These are phyloP conservation scores for Bromus sterilis DNA, from an alignment of 176 grass and related monocot species.

Conservation along the genomic window DNA sequence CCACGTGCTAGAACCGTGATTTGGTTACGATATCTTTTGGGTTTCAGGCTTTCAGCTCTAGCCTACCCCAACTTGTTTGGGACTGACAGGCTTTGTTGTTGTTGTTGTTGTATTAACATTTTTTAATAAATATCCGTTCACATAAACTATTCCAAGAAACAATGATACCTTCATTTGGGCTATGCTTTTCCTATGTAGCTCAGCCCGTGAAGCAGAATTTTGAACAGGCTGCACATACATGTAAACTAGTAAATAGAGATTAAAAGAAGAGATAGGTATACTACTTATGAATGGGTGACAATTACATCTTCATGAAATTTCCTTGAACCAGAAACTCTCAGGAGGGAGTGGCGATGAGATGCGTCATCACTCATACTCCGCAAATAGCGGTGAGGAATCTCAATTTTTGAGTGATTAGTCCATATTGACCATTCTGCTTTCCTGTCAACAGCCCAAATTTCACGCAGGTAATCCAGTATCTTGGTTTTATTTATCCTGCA, in stretches of 20 bases:
- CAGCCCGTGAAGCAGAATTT: constrained; percentile 66
- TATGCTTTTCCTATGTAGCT: constrained; percentile 92
- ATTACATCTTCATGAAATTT: constrained; percentile 82
- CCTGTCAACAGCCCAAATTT: constrained; percentile 65
- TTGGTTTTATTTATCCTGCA: constrained; percentile 81
- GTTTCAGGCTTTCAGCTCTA: no score
- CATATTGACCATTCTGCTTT: constrained; percentile 98
- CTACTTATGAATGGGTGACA: background rate
- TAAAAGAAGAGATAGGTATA: background rate
- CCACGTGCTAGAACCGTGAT: no score
- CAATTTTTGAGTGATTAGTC: constrained; percentile 90
- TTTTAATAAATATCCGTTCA: background rate
- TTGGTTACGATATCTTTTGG: no score
- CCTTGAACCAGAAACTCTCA: constrained; percentile 53
- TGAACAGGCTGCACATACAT: constrained; percentile 55
- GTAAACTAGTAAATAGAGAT: constrained; percentile 15
- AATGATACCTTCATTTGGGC: constrained; percentile 79
- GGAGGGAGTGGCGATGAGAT: constrained; percentile 56
- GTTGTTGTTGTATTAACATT: no score
- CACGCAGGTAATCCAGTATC: constrained; percentile 78
- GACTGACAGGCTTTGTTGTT: no score
- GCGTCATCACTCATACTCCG: constrained; percentile 60
- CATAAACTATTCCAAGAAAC: constrained; percentile 11
- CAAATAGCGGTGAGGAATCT: constrained; percentile 79
- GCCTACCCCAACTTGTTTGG: no score